Evolutionary conservation across 208 protist genomes (phyloP).

Genomic region (Acanthamoeba castellanii): DNA sequence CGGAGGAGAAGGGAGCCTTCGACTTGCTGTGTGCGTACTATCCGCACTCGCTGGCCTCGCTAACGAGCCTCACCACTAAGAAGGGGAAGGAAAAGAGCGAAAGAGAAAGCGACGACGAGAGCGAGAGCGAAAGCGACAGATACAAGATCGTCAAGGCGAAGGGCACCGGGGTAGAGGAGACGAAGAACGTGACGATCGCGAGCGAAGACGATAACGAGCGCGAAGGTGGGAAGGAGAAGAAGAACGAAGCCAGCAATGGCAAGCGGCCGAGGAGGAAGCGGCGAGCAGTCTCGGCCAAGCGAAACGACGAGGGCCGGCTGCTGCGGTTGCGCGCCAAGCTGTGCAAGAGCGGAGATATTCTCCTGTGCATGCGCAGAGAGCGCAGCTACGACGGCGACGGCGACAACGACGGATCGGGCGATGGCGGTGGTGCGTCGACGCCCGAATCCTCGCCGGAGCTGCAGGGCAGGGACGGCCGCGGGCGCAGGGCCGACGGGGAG

Average conservation of each 20-base stretch:
- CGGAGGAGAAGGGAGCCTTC: constrained; percentile 25
- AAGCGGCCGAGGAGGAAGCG: background rate
- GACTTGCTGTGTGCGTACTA: constrained; percentile 4
- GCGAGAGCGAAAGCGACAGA: background rate
- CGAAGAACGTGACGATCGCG: background rate
- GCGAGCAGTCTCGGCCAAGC: background rate
- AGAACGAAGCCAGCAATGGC: background rate
- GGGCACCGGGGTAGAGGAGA: background rate
- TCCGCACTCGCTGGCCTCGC: background rate
- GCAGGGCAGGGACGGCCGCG: background rate
- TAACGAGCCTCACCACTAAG: background rate
- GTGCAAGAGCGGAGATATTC: constrained; percentile 63
- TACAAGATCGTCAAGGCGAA: background rate
- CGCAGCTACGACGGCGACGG: background rate
- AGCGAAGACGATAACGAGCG: background rate
- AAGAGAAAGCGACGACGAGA: background rate
- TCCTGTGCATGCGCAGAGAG: constrained; percentile 48
- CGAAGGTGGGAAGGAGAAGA: background rate
- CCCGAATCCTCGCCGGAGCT: background rate
- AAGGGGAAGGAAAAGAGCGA: background rate
- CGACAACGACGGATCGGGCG: background rate
- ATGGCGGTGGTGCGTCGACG: background rate
- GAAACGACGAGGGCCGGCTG: background rate
- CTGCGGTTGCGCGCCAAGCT: constrained; percentile 3
- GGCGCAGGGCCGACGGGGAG: background rate